phyloP scores from a whole-genome alignment of 495 filamentous ascomycete genomes.

The Aspergillus nanangensis region DNA sequence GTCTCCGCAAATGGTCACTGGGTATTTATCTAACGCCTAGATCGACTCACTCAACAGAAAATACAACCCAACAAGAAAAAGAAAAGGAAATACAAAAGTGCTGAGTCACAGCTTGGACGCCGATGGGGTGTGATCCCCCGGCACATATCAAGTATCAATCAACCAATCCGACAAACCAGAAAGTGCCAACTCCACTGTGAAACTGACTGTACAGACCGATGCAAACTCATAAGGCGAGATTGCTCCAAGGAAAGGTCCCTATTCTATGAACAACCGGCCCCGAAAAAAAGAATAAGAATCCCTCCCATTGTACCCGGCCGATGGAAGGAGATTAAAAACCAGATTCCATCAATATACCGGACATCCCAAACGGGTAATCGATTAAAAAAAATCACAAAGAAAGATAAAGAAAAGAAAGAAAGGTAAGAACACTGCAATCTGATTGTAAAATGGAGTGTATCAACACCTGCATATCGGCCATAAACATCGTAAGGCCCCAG shows the following conservation, averaged over 20 bases:
- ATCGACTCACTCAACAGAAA: background rate
- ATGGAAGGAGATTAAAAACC: background rate
- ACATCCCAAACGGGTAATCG: slow-evolving; percentile 9
- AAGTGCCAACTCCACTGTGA: slow-evolving; percentile 15
- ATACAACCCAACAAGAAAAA: background rate
- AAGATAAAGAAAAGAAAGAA: slow-evolving; percentile 9
- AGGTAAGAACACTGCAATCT: slow-evolving; percentile 8
- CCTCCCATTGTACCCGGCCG: slow-evolving; percentile 3
- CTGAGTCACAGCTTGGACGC: slow-evolving; percentile 47
- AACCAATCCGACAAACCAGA: slow-evolving; percentile 10
- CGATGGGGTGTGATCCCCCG: slow-evolving; percentile 16
- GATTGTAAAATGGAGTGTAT: slow-evolving; percentile 10
- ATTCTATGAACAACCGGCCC: slow-evolving; percentile 14
- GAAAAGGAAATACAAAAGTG: slow-evolving; percentile 7
- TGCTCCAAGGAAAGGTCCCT: background rate
- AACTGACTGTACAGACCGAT: slow-evolving; percentile 14
- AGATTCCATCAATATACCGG: slow-evolving; percentile 8
- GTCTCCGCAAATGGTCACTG: too few species aligned
- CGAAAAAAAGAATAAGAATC: slow-evolving; percentile 1
- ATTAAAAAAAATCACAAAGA: slow-evolving; percentile 2
- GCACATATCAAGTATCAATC: slow-evolving; percentile 7
- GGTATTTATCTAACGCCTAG: background rate
- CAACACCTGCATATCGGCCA: slow-evolving; percentile 15
- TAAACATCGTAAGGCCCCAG: slow-evolving; percentile 15
- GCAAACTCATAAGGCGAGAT: background rate